Evolutionary conservation across 2,329 filamentous ascomycete genomes (phyloP).

Genomic region (Fusarium stilboides): DNA sequence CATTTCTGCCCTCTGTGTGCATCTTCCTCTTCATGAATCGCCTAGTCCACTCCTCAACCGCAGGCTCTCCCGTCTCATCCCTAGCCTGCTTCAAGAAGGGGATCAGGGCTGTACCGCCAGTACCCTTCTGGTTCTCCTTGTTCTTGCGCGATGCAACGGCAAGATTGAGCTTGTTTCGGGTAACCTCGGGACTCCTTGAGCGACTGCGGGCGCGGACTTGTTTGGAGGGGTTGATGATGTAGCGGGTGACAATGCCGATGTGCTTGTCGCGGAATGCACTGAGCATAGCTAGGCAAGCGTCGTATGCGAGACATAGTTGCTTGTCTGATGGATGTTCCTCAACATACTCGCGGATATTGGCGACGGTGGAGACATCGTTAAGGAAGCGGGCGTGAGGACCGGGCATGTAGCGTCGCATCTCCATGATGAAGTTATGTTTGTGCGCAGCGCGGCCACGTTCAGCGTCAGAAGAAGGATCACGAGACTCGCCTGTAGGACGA

Average conservation of each 20-base stretch:
- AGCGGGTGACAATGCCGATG: conserved; percentile 95
- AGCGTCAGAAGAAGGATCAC: conserved; percentile 59
- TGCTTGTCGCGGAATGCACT: conserved; percentile 88
- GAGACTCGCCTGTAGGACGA: conserved; percentile 85
- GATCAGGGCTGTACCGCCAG: conserved; percentile 93
- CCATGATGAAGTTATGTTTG: conserved; percentile 89
- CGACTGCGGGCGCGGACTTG: conserved; percentile 77
- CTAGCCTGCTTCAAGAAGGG: conserved; percentile 97
- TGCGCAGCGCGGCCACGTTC: conserved; percentile 60
- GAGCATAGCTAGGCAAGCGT: conserved; percentile 84
- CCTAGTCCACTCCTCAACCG: conserved; percentile 77
- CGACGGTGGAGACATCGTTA: conserved; percentile 80
- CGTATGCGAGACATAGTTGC: conserved; percentile 84
- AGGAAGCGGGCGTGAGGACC: conserved; percentile 92
- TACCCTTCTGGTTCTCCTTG: conserved; percentile 81
- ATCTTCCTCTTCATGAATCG: conserved; percentile 70
- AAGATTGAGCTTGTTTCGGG: conserved; percentile 70
- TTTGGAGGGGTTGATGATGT: conserved; percentile 91
- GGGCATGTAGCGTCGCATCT: conserved; percentile 98
- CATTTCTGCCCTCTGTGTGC: conserved; percentile 64
- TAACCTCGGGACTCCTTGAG: conserved; percentile 70
- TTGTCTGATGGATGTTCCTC: conserved; percentile 72
- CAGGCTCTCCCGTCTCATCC: conserved; percentile 95
- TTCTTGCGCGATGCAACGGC: conserved; percentile 69
- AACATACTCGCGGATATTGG: conserved; percentile 91